Conservation (phyloP, 768 basidiomycete species). For the Amylocystis lapponica region DNA sequence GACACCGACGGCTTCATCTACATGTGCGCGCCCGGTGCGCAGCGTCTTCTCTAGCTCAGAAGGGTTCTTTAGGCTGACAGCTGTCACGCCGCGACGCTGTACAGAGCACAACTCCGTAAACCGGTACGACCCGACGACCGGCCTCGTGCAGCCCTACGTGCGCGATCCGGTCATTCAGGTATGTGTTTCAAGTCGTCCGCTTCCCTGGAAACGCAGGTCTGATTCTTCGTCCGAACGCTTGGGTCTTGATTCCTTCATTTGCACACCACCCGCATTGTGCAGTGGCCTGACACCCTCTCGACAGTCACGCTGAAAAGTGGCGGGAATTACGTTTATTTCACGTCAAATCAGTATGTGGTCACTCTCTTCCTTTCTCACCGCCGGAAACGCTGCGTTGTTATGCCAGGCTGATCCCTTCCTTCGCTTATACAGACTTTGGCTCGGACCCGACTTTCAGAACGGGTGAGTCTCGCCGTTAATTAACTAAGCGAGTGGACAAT, state of each 20-base stretch:
- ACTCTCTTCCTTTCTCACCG: too few species aligned
- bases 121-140: slow-evolving; percentile 9
- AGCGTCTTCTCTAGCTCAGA: background rate
- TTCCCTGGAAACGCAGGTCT: too few species aligned
- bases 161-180: slow-evolving; percentile 16
- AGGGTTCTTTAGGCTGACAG: too few species aligned
- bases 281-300: slow-evolving; percentile 17
- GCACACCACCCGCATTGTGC: background rate
- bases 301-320: slow-evolving; percentile 9
- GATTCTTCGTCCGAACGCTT: background rate
- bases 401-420: too few species aligned
- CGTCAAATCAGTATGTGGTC: slow-evolving; percentile 12
- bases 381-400: too few species aligned
- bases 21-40: slow-evolving; percentile 7
- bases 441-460: slow-evolving; percentile 9
- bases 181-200: background rate
- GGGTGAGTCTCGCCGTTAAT: too few species aligned
- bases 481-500: too few species aligned
- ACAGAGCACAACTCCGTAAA: slow-evolving; percentile 11
- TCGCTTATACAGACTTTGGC: slow-evolving; percentile 5
- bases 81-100: too few species aligned
- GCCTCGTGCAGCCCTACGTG: slow-evolving; percentile 10
- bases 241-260: too few species aligned
- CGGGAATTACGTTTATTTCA: slow-evolving; percentile 15
- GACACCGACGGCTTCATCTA: slow-evolving; percentile 11